Base-by-base conservation (phyloP, 495 filamentous ascomycete species). In the Aspergillus incahuasiensis region DNA sequence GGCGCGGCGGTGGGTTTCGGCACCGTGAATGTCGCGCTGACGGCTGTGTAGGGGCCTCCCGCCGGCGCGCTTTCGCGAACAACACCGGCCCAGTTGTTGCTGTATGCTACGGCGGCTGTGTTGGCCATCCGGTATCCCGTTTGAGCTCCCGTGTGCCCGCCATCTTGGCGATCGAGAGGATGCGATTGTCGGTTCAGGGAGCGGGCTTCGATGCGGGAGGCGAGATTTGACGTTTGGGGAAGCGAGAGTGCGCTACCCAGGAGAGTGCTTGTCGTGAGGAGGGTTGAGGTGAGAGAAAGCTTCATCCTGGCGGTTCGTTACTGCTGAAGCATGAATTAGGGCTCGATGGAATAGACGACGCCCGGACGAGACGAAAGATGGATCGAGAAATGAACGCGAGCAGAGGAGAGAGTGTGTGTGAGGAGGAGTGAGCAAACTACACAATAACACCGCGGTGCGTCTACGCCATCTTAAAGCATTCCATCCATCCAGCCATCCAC, bases 1-100 rank as follows among this genome's bases (percentile, higher is more conserved):
- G 8, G 71, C 58, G 5, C 70, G 7, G 69, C 64, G 15, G 74
- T 77, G 0, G 83, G 79, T 16, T 67, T 64, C 3, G 82, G 82
- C 13, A 84, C 76, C 0, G 74, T 76, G 65, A 85, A 79, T 8
- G 74, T 82, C 11, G 76, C 82, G 2, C 76, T 75, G 8, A 84
- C 82, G 24, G 68, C 66, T 12, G 67, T 81, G 59, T 78, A 84
- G 22, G 73, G 74, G 11, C 62, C 70, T n/a, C 70, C 69, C 0
- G 65, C 38, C 56, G 75, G 71, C 28, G 74, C 64, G 22, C 72
- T 8, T 30, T 74, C 77, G 35, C 79, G 74, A 9, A 82, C 81
- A 11, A 77, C 75, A 45, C 82, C 82, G 13, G 79, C 77, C 82
- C 82, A 85, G 70, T 84, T 85, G n/a, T 71, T 75, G 62, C 73